Evolutionary conservation across 1,139 yeast species (phyloP), one percentile per base, ranked within the genome.

Genomic region (Diutina rugosa): DNA sequence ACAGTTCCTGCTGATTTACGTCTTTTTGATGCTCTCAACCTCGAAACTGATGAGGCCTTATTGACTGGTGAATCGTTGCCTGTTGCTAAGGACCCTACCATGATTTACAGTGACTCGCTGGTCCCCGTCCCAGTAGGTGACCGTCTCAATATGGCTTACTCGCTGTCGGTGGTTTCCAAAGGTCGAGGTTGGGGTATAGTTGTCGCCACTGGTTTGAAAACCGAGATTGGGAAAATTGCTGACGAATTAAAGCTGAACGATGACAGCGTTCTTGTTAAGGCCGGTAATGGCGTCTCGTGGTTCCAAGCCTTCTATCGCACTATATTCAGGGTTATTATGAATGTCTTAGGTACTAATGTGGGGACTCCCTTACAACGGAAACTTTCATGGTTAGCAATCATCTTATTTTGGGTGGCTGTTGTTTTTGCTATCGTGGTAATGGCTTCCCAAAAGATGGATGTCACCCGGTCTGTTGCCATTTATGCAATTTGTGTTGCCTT

Each of bases 401-500:
- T 78, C 55, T 73, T 87, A 55, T 87, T 87, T 62, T 78, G 80
- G 68, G 74, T 87, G 55, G 95, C 95, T 2, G 90, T 87, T 38
- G 58, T 87, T 4, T 82, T 86, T 65, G 95, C 95, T 2, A 82
- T 87, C 58, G 80, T 87, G 54, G 93, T 86, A 7, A 84, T 87
- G 91, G 91, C 82, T 2, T 82, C 90, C 12, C 91, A 87, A 67
- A 79, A 78, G 62, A 82, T 87, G 70, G 65, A 70, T 46, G 93
- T 87, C 44, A 80, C 79, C 59, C 77, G 74, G 56, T 87, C 85
- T 61, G 93, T 87, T 45, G 93, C 91, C 29, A 84, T 87, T 57
- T 87, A 87, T 65, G 95, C 95, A n/a, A 85, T 87, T 63, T 87
- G 90, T 69, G 89, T 85, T 56, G 93, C 93, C 1, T 74, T 87